Evolutionary conservation across 129 eudicot species (phyloP), one percentile per base, ranked within the genome.

Genomic region (Helianthus tuberosus): DNA sequence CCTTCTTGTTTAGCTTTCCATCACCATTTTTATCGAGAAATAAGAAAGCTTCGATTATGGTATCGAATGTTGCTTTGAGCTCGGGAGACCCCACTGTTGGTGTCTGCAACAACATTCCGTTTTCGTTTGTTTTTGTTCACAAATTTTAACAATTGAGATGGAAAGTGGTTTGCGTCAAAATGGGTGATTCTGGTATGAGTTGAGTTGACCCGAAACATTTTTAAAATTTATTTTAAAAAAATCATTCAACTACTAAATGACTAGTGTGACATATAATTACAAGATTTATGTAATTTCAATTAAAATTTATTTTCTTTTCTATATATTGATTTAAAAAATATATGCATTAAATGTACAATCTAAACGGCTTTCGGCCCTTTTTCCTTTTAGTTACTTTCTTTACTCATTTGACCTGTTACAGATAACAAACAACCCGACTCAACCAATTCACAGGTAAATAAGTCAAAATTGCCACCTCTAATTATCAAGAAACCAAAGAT

Each of bases 11-110:
- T 66, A 87, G 74, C 80, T 84, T 87, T 23, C 93, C 93, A 17
- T 84, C 85, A 60, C 89, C 87, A 65, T 87, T 87, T 77, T 84
- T 87, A 52, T 87, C 93, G 25, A 87, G 88, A 71, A 81, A 84
- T 74, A 82, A 73, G 80, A 84, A 87, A 23, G 84, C 93, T 79
- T 84, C 83, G 15, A 80, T 68, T 36, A 87, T 84, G 32, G 89
- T 77, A 48, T 84, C 86, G 48, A 87, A 87, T 75, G 87, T 87
- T 38, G 85, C 83, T 82, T 87, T 82, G 58, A 87, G 83, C 77
- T 82, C 73, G 0, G 87, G 79, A 20, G 83, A 86, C 8, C 53
- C 77, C 75, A 81, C 62, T 35, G 77, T 64, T 64, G 82, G 67
- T 43, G 70, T 64, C 86, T 81, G 84, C 54, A 62, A 73, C 36